phyloP scores from a whole-genome alignment of 768 basidiomycete genomes.

The Tricholoma hemisulphureum region DNA sequence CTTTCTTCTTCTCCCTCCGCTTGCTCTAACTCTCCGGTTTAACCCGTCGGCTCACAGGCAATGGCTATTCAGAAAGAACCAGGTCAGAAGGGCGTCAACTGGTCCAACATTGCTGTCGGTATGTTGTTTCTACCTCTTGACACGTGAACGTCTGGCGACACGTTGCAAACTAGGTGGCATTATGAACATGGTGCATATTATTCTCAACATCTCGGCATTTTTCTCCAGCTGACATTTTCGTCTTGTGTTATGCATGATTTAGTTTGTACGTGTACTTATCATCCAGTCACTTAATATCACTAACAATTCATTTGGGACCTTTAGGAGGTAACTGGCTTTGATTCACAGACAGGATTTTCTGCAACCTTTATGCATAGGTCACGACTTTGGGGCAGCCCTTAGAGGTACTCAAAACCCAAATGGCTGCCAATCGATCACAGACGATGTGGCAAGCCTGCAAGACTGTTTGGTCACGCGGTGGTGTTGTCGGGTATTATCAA shows the following conservation, averaged over 20 bases:
- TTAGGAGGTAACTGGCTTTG: slow-evolving; percentile 65
- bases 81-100: slow-evolving; percentile 87
- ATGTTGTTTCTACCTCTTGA: slow-evolving; percentile 26
- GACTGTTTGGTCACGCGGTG: slow-evolving; percentile 90
- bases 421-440: slow-evolving; percentile 96
- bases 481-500: slow-evolving; percentile 89
- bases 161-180: slow-evolving; percentile 69
- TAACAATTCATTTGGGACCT: slow-evolving; percentile 22
- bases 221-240: not conserved
- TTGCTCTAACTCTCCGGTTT: slow-evolving; percentile 22
- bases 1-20: slow-evolving; percentile 20
- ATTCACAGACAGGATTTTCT: not conserved
- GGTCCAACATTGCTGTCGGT: slow-evolving; percentile 96
- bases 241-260: slow-evolving; percentile 9
- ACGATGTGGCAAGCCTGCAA: slow-evolving; percentile 83
- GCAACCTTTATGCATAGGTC: slow-evolving; percentile 52
- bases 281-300: slow-evolving; percentile 2
- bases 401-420: slow-evolving; percentile 98
- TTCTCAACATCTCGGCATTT: slow-evolving; percentile 8
- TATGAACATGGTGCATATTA: slow-evolving; percentile 89
- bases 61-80: slow-evolving; percentile 87
- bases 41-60: slow-evolving; percentile 20
- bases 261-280: slow-evolving; percentile 50
- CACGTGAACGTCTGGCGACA: slow-evolving; percentile 6
- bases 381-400: slow-evolving; percentile 97